phyloP scores from a whole-genome alignment of 495 filamentous ascomycete genomes.

The Lasiosphaeria hispida region DNA sequence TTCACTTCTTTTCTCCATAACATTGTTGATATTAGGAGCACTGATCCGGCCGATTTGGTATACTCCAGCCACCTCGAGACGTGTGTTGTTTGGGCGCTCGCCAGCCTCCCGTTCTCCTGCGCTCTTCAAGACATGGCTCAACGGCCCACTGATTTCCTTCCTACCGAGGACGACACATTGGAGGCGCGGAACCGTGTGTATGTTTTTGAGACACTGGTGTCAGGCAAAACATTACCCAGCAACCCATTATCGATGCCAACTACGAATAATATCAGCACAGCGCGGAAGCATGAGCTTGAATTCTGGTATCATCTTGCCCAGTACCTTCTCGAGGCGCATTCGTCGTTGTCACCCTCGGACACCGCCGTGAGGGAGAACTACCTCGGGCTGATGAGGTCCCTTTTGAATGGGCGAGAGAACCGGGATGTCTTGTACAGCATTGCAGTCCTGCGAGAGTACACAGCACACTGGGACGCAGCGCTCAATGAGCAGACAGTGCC shows the following conservation, averaged over 20 bases:
- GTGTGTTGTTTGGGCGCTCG: constrained; percentile 68
- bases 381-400: constrained; percentile 57
- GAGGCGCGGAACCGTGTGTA: constrained; percentile 65
- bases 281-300: constrained; percentile 61
- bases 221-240: constrained; percentile 59
- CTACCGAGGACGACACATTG: constrained; percentile 48
- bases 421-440: constrained; percentile 92
- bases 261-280: constrained; percentile 47
- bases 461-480: constrained; percentile 63
- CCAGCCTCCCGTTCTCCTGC: constrained; percentile 31
- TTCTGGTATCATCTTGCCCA: constrained; percentile 79
- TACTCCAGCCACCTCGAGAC: constrained; percentile 64
- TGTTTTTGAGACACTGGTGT: constrained; percentile 72
- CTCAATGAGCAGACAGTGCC: constrained; percentile 58
- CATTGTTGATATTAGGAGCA: constrained; percentile 37
- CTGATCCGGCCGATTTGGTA: constrained; percentile 59
- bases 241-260: constrained; percentile 54
- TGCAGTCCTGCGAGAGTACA: constrained; percentile 71
- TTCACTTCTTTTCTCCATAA: constrained; percentile 58
- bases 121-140: constrained; percentile 25
- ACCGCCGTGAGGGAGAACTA: constrained; percentile 59
- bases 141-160: neutral
- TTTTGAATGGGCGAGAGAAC: constrained; percentile 78
- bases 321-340: constrained; percentile 67
- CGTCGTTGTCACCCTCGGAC: constrained; percentile 37